Conservation (phyloP, 2,329 filamentous ascomycete genomes). For the Onygenales sp. region DNA sequence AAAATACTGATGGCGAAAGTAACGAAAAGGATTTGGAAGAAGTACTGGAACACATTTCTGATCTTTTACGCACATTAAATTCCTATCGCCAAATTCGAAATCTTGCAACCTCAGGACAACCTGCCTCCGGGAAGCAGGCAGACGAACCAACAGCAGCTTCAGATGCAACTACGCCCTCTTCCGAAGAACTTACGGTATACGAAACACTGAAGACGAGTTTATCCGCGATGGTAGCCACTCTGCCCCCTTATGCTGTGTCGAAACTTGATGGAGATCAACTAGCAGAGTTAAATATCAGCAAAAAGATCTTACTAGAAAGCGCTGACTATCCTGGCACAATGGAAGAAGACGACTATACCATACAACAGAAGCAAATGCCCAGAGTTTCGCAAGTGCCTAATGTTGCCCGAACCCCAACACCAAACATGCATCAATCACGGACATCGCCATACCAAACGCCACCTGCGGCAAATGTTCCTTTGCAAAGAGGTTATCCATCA, state of each 20-base stretch:
- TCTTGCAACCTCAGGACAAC: constrained; percentile 23
- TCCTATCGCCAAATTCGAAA: constrained; percentile 55
- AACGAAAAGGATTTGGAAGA: constrained; percentile 36
- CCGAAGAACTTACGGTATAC: constrained; percentile 53
- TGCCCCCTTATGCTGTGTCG: constrained; percentile 78
- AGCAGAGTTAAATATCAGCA: constrained; percentile 73
- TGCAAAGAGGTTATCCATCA: constrained; percentile 23
- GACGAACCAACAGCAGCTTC: constrained; percentile 16
- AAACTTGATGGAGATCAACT: constrained; percentile 79
- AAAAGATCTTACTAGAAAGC: constrained; percentile 62
- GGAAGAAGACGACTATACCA: constrained; percentile 67
- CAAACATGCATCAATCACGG: constrained; percentile 16
- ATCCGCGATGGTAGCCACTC: constrained; percentile 58
- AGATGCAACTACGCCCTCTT: constrained; percentile 43
- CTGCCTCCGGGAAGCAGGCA: constrained; percentile 20
- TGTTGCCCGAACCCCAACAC: constrained; percentile 25
- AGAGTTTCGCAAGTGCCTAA: constrained; percentile 21
- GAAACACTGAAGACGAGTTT: constrained; percentile 67
- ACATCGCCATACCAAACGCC: constrained; percentile 22
- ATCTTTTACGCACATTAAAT: constrained; percentile 51
- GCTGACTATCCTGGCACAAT: constrained; percentile 68
- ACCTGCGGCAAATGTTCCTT: constrained; percentile 11
- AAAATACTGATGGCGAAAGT: not conserved
- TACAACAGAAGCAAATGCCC: constrained; percentile 37
- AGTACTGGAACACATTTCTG: constrained; percentile 48